These are phyloP conservation scores for Phialophora chinensis DNA, from an alignment of 2,329 filamentous ascomycete species.

Conservation along the genomic window DNA sequence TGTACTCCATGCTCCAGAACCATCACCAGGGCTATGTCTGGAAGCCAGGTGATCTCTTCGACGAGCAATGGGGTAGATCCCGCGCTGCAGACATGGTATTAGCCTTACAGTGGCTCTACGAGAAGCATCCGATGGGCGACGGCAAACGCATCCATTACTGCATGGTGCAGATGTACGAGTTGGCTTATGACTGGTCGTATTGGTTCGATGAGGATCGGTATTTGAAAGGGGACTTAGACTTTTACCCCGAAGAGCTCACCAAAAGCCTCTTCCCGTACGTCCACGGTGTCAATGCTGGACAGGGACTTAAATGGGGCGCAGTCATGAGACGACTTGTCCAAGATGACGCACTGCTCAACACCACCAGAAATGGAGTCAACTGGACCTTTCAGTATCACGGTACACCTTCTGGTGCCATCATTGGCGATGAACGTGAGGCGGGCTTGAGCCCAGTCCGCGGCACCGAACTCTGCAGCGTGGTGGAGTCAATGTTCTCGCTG, in stretches of 20 bases:
- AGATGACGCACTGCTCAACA: conserved; percentile 51
- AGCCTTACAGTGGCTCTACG: conserved; percentile 57
- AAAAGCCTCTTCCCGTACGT: conserved; percentile 48
- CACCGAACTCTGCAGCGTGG: conserved; percentile 59
- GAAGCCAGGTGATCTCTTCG: conserved; percentile 52
- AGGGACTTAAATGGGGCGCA: conserved; percentile 55
- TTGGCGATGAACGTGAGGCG: conserved; percentile 58
- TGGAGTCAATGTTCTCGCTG: conserved; percentile 60
- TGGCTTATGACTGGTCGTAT: conserved; percentile 49
- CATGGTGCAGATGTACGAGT: conserved; percentile 52
- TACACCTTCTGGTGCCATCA: conserved; percentile 55
- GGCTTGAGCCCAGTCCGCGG: conserved; percentile 52
- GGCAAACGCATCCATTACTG: conserved; percentile 48
- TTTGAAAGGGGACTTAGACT: conserved; percentile 47
- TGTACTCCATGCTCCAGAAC: conserved; percentile 61
- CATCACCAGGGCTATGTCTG: conserved; percentile 59
- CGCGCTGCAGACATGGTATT: conserved; percentile 54
- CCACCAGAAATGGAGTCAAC: conserved; percentile 52
- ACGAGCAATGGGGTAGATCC: conserved; percentile 49
- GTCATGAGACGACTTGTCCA: conserved; percentile 54
- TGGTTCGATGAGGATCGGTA: conserved; percentile 49
- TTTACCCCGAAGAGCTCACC: conserved; percentile 43
- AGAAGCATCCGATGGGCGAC: conserved; percentile 50
- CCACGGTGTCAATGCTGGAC: conserved; percentile 57
- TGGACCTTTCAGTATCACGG: conserved; percentile 58